Base-by-base conservation (phyloP, 495 filamentous ascomycete species). In the Penicillium psychrofluorescens region DNA sequence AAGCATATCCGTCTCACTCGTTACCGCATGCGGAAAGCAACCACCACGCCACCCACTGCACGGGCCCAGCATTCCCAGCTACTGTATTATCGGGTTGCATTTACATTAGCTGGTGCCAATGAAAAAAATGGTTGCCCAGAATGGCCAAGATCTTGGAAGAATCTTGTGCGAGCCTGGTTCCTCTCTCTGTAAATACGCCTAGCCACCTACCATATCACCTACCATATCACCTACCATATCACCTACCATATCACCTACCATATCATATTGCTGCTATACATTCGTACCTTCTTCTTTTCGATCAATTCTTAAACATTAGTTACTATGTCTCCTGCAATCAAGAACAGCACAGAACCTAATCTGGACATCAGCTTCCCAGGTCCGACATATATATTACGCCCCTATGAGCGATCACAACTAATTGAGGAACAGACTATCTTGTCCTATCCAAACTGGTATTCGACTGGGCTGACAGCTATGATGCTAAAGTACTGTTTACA, bases 381-480 rank as follows among this genome's bases (percentile, higher is more conserved):
- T 60, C 11, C 22, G 22, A 22, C 3, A 22, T 22, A 22, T 22
- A 22, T 22, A 22, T 22, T 0, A 22, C 22, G 6, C 4, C 22
- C 4, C 4, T 22, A 2, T 22, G 22, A 22, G 22, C 22, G 22
- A 22, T 22, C 16, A 1, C 2, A 35, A 49, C 40, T 34, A 33
- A 48, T 22, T 22, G 2, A n/a, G 29, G 22, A 22, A 28, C 11
- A 61, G 57, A 61, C 36, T 61, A 53, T 14, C 38, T 61, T 31
- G 35, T 55, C 22, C 46, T 61, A 11, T 58, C 57, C 3, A 61
- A 55, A 40, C 41, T 61, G 2, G 55, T 58, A 2, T 85, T 85
- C 61, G 83, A 89, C 49, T 90, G 86, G 86, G 85, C 81, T 0
- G 86, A 90, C 54, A 85, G 82, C 72, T 90, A 90, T 61, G 86